Evolutionary conservation across 805 yeast species (phyloP), one percentile per base, ranked within the genome.

Genomic region (Komagataella mondaviorum): DNA sequence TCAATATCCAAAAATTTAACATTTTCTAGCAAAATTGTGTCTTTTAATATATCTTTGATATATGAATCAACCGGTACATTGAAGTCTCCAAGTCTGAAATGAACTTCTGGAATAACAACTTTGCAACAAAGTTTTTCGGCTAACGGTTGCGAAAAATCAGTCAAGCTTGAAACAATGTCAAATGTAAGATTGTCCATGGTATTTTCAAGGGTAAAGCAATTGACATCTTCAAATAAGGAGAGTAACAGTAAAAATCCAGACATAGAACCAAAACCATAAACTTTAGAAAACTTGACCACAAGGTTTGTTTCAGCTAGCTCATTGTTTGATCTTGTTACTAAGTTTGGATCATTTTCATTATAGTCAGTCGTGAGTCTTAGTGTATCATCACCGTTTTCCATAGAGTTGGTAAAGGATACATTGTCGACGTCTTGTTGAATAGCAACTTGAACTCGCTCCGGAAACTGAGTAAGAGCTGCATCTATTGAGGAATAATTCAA

Each of bases 181-280:
- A 77, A 62, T 53, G 90, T 95, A 14, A 88, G 64, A 16, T 63
- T 62, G 62, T 90, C 96, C 57, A 89, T 66, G 4, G 80, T 69
- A 10, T 72, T 69, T 7, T 72, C 73, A 39, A 80, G 60, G 2
- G 75, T 67, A 14, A 68, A 66, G 16, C 63, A 63, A 22, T 69
- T 66, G 39, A 80, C 57, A 0, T 63, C 66, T 1, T 73, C 65
- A 0, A 78, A 24, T 1, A 72, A 59, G 4, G 63, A 61, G 8
- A 57, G 53, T 10, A 59, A 14, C 6, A 56, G 54, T 8, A 54
- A 46, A 0, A 59, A 44, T 6, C 58, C 24, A 0, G 59, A 55
- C 0, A 88, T 81, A 2, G 81, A 70, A 0, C 77, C 55, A 36
- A 69, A 68, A 0, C 73, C 71, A 10, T 73, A 70, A 0, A 84